These are phyloP conservation scores for Scheffersomyces amazonensis DNA, from an alignment of 805 yeast species.

Conservation along the genomic window DNA sequence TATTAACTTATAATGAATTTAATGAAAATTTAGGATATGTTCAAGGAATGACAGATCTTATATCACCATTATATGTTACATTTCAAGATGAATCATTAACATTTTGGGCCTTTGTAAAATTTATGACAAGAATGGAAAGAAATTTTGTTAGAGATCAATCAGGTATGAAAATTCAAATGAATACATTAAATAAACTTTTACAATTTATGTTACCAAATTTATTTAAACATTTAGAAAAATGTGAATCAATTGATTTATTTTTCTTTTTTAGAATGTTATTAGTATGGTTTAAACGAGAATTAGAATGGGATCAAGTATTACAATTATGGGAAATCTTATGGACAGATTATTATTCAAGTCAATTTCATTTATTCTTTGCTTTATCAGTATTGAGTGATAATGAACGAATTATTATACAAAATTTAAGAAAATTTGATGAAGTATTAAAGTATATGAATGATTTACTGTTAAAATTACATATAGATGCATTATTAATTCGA, in stretches of 20 bases:
- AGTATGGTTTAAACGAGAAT: conserved; percentile 94
- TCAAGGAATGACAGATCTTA: conserved; percentile 95
- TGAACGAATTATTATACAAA: conserved; percentile 71
- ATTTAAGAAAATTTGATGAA: conserved; percentile 80
- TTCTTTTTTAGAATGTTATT: conserved; percentile 93
- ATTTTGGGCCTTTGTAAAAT: conserved; percentile 84
- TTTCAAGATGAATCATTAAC: conserved; percentile 70
- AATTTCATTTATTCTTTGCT: conserved; percentile 84
- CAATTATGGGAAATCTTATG: conserved; percentile 90
- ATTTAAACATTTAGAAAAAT: conserved; percentile 76
- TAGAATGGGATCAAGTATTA: conserved; percentile 72
- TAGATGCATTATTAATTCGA: conserved; percentile 75
- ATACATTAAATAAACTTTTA: conserved; percentile 77
- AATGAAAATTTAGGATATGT: conserved; percentile 88
- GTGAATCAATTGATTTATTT: conserved; percentile 87
- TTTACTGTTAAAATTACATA: conserved; percentile 68
- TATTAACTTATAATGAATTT: conserved; percentile 82
- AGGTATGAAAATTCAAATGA: conserved; percentile 90
- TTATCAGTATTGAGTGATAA: conserved; percentile 87
- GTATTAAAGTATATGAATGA: conserved; percentile 92
- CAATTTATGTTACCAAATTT: conserved; percentile 86
- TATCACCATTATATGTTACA: conserved; percentile 76
- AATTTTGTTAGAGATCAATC: conserved; percentile 88
- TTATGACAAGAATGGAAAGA: conserved; percentile 94
- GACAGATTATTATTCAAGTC: conserved; percentile 84